Evolutionary conservation across 768 basidiomycete genomes (phyloP).

Genomic region (Boletus rubropictus): DNA sequence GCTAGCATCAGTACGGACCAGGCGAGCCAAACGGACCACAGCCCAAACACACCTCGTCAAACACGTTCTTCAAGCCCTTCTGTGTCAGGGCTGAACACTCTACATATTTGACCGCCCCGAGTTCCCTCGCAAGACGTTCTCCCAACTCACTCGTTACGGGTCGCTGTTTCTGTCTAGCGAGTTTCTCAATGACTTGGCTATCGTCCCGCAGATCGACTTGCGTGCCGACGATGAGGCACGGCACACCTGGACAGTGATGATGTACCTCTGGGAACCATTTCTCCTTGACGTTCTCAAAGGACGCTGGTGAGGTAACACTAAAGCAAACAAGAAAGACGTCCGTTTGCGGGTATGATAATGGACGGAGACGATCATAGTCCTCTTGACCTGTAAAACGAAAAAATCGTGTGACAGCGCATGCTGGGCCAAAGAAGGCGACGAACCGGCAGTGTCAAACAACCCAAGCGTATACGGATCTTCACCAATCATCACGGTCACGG

Average conservation of each 20-base stretch:
- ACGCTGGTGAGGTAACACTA: conserved; percentile 96
- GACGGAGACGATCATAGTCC: conserved; percentile 98
- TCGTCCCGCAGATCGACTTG: conserved; percentile 98
- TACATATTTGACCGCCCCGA: conserved; percentile 98
- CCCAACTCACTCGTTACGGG: conserved; percentile 86
- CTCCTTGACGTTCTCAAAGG: conserved; percentile 99
- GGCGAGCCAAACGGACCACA: background rate
- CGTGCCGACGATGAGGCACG: conserved; percentile 98
- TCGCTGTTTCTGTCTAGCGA: conserved; percentile 92
- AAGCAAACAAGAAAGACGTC: conserved; percentile 99
- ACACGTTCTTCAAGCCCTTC: conserved; percentile 99
- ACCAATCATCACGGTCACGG: conserved; percentile 99
- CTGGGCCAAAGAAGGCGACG: conserved; percentile 28
- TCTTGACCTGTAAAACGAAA: conserved; percentile 71
- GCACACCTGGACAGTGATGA: conserved; percentile 98
- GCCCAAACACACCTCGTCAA: conserved; percentile 80
- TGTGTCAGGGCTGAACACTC: conserved; percentile 99
- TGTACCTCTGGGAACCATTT: conserved; percentile 99
- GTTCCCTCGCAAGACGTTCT: conserved; percentile 90
- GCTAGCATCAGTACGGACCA: conserved; percentile 7
- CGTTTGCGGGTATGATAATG: conserved; percentile 98
- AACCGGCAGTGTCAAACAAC: conserved; percentile 97
- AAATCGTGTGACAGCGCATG: conserved; percentile 3
- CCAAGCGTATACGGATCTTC: conserved; percentile 99
- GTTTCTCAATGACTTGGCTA: conserved; percentile 87